phyloP scores from a whole-genome alignment of 768 basidiomycete species.

The Gyrodon lividus region DNA sequence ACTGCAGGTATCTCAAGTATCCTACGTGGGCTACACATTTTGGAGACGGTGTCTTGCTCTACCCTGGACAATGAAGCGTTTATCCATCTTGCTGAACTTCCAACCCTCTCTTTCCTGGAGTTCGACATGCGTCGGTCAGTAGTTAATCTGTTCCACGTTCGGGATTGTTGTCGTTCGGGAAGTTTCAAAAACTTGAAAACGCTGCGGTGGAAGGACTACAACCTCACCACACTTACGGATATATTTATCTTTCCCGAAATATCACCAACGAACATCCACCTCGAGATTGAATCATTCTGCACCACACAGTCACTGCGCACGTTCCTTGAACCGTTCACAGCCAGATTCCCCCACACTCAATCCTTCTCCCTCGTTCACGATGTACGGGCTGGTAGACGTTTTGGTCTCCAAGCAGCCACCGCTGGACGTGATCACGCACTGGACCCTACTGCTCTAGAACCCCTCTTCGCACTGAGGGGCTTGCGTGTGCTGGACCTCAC shows the following conservation, averaged over 20 bases:
- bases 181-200: conserved; percentile 17
- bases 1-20: conserved; percentile 13
- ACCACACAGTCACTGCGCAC: conserved; percentile 14
- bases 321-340: conserved; percentile 12
- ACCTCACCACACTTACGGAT: conserved; percentile 14
- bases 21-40: conserved; percentile 11
- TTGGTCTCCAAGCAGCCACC: conserved; percentile 13
- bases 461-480: conserved; percentile 13
- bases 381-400: conserved; percentile 14
- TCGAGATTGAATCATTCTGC: conserved; percentile 24
- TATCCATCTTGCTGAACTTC: conserved; percentile 21
- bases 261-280: conserved; percentile 8
- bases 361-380: conserved; percentile 25
- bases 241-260: conserved; percentile 18
- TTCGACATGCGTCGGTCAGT: conserved; percentile 26
- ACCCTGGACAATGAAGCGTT: conserved; percentile 23
- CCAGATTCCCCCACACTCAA: conserved; percentile 10
- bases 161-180: conserved; percentile 6
- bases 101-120: conserved; percentile 16
- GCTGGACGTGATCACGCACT: conserved; percentile 21
- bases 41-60: conserved; percentile 17
- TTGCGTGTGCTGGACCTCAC: conserved; percentile 15
- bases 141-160: conserved; percentile 11
- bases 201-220: conserved; percentile 24
- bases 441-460: conserved; percentile 8